phyloP scores from a whole-genome alignment of 192 early-diverging fungal species.

The Coemansia sp. region DNA sequence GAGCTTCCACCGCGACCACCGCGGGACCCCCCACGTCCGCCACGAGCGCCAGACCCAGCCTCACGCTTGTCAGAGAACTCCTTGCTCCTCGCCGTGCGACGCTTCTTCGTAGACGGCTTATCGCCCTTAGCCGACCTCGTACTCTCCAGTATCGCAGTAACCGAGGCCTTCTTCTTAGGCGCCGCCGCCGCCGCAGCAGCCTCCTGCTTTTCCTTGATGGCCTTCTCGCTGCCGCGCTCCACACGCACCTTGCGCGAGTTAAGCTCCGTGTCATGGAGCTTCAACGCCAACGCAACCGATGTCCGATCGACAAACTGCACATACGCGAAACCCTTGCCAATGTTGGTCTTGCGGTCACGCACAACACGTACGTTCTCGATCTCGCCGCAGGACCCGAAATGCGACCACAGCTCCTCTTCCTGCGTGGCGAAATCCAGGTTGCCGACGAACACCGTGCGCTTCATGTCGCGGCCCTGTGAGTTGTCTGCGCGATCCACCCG shows the following conservation, averaged over 20 bases:
- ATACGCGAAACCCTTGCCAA: conserved; percentile 94
- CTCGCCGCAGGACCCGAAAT: conserved; percentile 66
- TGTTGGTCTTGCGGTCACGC: conserved; percentile 76
- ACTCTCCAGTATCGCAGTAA: conserved; percentile 49
- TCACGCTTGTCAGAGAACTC: conserved; percentile 29
- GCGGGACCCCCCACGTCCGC: conserved; percentile 9
- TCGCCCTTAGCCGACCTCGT: conserved; percentile 56
- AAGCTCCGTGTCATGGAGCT: conserved; percentile 71
- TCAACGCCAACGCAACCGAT: conserved; percentile 72
- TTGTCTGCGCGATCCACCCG: conserved; percentile 70
- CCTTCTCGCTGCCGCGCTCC: conserved; percentile 43
- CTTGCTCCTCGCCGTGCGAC: conserved; percentile 43
- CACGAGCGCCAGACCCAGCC: conserved; percentile 4
- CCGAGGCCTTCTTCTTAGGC: conserved; percentile 12
- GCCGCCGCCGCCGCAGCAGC: background rate
- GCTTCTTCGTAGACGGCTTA: conserved; percentile 49
- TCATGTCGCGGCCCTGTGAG: conserved; percentile 63
- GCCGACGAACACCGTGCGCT: conserved; percentile 76
- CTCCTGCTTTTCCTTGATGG: conserved; percentile 31
- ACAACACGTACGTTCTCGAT: conserved; percentile 82
- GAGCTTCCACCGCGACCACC: conserved; percentile 7
- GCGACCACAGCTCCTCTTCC: conserved; percentile 70
- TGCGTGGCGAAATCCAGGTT: conserved; percentile 68
- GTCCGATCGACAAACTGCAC: conserved; percentile 80
- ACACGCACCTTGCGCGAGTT: conserved; percentile 44